Base-by-base conservation (phyloP, 768 basidiomycete species). In the Collybia sordida region DNA sequence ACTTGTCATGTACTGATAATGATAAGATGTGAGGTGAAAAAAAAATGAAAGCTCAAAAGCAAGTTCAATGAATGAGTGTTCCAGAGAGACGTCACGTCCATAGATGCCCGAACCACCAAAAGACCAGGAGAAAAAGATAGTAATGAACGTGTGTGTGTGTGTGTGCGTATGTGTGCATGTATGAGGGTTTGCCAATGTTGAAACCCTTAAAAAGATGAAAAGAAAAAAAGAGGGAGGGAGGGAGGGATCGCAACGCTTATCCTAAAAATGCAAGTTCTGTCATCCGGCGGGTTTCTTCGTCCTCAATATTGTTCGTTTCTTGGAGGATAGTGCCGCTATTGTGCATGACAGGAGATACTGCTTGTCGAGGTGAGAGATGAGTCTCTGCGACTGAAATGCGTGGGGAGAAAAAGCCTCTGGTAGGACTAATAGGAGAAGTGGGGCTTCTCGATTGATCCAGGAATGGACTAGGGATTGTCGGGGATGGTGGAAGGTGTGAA, bases 251-350 rank as follows among this genome's bases (percentile, higher is more conserved):
- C 36, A 14, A n/a, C 19, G 24, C 18, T 54, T 60, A 74, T 49
- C 63, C 68, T 60, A 86, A 66, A 61, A 89, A 90, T 47, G 86
- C 86, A 59, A 87, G 62, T 70, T 90, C 88, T 38, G 83, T 82
- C 72, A 88, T 68, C 64, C 85, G 69, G 65, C 86, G 70, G 54
- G 73, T 77, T 72, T 90, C 88, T 9, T 81, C 83, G 53, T 90
- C 86, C 61, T 79, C 70, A 35, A 90, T 88, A 35, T 64, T 67
- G 42, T 59, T 73, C 47, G 79, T 68, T 67, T 83, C 74, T 27
- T 71, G 44, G 51, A 81, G 43, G 45, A 90, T 87, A 48, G 73
- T 82, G 40, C 76, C 84, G 15, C 69, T 62, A 52, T 68, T 82
- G 59, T 90, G 80, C 49, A 88, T 76, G 40, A 77, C 81, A 28